Base-by-base conservation (phyloP, 805 yeast genomes). In the Spathaspora girioi region DNA sequence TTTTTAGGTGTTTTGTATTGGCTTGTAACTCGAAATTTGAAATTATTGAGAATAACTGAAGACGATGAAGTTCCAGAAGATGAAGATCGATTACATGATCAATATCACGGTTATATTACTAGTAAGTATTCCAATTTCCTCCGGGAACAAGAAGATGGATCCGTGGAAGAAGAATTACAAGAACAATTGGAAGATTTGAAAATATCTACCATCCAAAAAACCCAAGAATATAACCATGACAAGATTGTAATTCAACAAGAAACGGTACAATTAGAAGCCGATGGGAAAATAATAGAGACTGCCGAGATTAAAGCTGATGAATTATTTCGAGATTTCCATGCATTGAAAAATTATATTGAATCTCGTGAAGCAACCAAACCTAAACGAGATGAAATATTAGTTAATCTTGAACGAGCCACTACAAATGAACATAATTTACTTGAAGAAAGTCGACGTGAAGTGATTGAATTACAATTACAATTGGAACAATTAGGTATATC, bases 1-100 rank as follows among this genome's bases (percentile, higher is more conserved):
- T 88, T 89, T 56, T 66, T 91, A 42, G 96, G 94, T 1, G 81
- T 92, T 79, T 69, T 91, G 19, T 84, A 86, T 64, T 91, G 97
- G 97, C 64, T 91, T 44, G 82, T 86, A 4, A 81, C 29, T 11
- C 11, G n/a, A 15, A 35, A 35, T 35, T 35, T 35, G 8, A 12
- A 14, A n/a, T 35, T 35, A n/a, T 35, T 35, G 40, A 35, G 15
- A 35, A 14, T 35, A 35, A 35, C 40, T 35, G 40, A 35, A 35
- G 40, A 14, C 7, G 40, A 35, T 15, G 40, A 35, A 35, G 14
- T n/a, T 26, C 66, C 77, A 0, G 82, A 78, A 49, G 82, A 76
- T 49, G 69, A 72, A 40, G 80, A 79, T 57, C 73, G 70, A 55
- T 72, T 86, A 15, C 81, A 82, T 59, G 80, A 78, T 46, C 75